Conservation (phyloP, 495 filamentous ascomycete genomes). For the Penicillium riverlandense region DNA sequence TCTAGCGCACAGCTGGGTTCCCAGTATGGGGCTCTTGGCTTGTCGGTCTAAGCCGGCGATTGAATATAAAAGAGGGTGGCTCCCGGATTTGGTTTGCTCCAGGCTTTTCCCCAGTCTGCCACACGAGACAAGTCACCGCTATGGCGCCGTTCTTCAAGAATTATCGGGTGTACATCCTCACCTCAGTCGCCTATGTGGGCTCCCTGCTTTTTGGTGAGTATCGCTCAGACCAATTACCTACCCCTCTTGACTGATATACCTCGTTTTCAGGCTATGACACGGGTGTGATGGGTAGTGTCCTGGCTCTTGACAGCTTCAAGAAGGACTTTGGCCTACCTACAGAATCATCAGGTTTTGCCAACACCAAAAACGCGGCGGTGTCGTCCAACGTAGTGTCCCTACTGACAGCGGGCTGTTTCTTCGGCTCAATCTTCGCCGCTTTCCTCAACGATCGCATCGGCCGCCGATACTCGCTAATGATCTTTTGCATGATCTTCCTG, state of each 20-base stretch:
- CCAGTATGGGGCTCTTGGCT: background rate
- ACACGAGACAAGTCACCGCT: background rate
- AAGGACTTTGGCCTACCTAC: conserved; percentile 43
- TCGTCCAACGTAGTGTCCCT: conserved; percentile 55
- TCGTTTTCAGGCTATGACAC: conserved; percentile 42
- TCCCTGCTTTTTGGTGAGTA: conserved; percentile 44
- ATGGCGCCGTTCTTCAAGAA: conserved; percentile 37
- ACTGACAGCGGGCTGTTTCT: conserved; percentile 61
- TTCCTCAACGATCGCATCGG: conserved; percentile 51
- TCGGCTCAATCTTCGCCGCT: conserved; percentile 56
- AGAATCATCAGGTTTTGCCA: conserved; percentile 22
- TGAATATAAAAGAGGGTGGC: background rate
- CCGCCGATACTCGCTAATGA: conserved; percentile 48
- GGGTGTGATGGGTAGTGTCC: conserved; percentile 51
- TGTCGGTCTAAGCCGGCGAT: background rate
- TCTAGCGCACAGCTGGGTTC: background rate
- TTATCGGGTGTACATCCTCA: conserved; percentile 47
- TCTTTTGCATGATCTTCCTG: conserved; percentile 51
- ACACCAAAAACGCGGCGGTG: conserved; percentile 31
- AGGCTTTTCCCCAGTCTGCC: background rate
- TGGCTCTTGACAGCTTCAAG: conserved; percentile 49
- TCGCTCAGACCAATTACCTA: background rate
- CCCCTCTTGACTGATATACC: background rate
- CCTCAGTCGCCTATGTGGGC: conserved; percentile 45
- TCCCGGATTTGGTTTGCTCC: background rate